phyloP scores from a whole-genome alignment of 345 rosid genomes.

The Sonneratia alba region DNA sequence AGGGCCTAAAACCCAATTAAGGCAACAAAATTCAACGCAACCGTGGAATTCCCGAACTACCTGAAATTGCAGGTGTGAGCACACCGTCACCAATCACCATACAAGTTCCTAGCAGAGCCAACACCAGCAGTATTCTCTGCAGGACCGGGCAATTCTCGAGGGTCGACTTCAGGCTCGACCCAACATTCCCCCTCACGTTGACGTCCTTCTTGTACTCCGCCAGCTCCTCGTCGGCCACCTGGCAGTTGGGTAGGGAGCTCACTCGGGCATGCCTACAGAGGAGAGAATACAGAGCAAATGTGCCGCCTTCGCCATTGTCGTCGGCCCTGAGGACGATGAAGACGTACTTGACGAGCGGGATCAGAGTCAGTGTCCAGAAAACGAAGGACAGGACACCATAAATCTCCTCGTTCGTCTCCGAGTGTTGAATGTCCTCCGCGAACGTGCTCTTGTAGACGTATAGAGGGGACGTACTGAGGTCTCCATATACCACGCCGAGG shows the following conservation, averaged over 20 bases:
- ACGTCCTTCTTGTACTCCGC: slow-evolving; percentile 29
- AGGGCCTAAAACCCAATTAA: background rate
- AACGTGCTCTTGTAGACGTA: slow-evolving; percentile 38
- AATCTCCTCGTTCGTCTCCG: slow-evolving; percentile 38
- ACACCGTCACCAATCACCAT: slow-evolving; percentile 50
- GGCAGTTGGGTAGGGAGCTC: slow-evolving; percentile 31
- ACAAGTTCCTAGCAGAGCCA: slow-evolving; percentile 39
- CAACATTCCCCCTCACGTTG: slow-evolving; percentile 5
- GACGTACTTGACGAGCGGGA: slow-evolving; percentile 31
- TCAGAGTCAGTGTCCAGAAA: slow-evolving; percentile 34
- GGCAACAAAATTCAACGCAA: background rate
- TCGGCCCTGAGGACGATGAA: slow-evolving; percentile 38
- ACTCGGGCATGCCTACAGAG: slow-evolving; percentile 36
- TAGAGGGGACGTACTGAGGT: slow-evolving; percentile 39
- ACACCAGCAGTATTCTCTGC: slow-evolving; percentile 26
- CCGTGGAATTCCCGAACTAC: slow-evolving; percentile 6
- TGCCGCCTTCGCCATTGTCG: slow-evolving; percentile 44
- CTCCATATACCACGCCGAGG: slow-evolving; percentile 25
- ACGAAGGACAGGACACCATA: slow-evolving; percentile 36
- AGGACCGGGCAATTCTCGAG: slow-evolving; percentile 22
- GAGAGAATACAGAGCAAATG: slow-evolving; percentile 38
- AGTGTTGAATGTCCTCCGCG: slow-evolving; percentile 32
- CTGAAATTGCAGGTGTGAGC: slow-evolving; percentile 44
- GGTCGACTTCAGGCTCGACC: slow-evolving; percentile 26
- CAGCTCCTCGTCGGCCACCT: slow-evolving; percentile 35